Percentiles rank a stretch among this genome's conserved stretches.
These are phyloP conservation scores for Citropsis articulata DNA, from an alignment of 345 rosid species.

Conservation along the genomic window DNA sequence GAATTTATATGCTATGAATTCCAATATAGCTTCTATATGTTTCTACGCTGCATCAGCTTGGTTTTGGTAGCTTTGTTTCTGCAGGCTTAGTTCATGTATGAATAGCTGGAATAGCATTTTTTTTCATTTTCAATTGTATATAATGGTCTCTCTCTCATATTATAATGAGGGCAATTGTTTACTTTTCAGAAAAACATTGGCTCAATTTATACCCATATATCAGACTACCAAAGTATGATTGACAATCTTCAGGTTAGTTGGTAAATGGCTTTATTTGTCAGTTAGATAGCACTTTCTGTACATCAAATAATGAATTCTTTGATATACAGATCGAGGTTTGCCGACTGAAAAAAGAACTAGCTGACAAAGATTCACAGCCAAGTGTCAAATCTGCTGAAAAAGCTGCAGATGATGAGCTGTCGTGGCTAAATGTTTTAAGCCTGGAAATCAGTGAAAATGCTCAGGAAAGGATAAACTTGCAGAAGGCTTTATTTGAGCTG, in stretches of 20 bases:
- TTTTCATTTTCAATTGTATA: background rate
- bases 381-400: constrained; percentile 70
- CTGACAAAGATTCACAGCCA: constrained; percentile 76
- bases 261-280: constrained; percentile 10
- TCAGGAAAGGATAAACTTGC: constrained; percentile 89
- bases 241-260: constrained; percentile 82
- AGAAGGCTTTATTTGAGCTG: constrained; percentile 88
- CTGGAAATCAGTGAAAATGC: constrained; percentile 94
- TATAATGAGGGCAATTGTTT: constrained; percentile 7
- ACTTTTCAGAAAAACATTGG: constrained; percentile 81
- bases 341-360: constrained; percentile 76
- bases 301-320: constrained; percentile 6
- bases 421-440: constrained; percentile 84
- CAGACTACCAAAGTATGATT: constrained; percentile 96
- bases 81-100: background rate
- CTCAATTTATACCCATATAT: constrained; percentile 76
- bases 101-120: background rate
- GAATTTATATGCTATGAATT: background rate
- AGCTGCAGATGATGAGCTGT: constrained; percentile 78
- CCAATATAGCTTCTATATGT: background rate
- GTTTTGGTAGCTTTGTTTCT: background rate
- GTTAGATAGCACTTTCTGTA: background rate
- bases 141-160: background rate
- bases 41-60: background rate
- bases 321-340: constrained; percentile 69